Conservation (phyloP, 78 protist species). For the Blattamonas nauphoetae region DNA sequence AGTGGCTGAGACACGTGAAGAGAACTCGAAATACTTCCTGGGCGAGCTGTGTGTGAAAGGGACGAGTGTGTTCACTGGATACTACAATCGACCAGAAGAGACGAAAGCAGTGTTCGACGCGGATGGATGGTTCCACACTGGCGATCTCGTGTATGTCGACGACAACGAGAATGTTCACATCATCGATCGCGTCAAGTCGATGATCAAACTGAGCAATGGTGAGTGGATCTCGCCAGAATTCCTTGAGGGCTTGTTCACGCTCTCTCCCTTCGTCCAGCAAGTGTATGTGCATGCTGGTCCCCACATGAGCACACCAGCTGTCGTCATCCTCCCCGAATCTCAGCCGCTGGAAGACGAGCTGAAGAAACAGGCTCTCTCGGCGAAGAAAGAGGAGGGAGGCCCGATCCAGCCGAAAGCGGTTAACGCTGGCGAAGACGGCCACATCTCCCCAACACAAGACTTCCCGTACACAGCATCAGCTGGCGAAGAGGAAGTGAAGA, state of each 20-base stretch:
- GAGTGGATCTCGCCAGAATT: neutral
- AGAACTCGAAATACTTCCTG: neutral
- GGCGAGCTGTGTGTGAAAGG: neutral
- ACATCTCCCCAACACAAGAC: too few species aligned
- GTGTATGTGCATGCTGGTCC: slow-evolving; percentile 30
- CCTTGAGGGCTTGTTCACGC: slow-evolving; percentile 18
- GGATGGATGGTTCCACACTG: slow-evolving; percentile 18
- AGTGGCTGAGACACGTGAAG: neutral
- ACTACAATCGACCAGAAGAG: neutral
- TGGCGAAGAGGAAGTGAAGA: neutral
- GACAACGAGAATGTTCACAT: neutral
- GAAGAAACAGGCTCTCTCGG: too few species aligned
- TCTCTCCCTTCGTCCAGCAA: slow-evolving; percentile 47
- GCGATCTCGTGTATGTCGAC: slow-evolving; percentile 5
- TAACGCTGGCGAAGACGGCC: too few species aligned
- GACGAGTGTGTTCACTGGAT: neutral
- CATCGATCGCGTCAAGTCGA: neutral
- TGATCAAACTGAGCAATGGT: neutral
- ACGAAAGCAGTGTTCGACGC: slow-evolving; percentile 3
- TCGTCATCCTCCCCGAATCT: neutral
- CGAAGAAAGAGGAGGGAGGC: neutral
- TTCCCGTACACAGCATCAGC: neutral
- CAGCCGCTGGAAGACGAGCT: neutral
- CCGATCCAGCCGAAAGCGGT: too few species aligned
- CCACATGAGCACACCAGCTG: neutral